These are phyloP conservation scores for Groenewaldozyma auringiensis DNA, from an alignment of 1,139 yeast genomes.

Conservation along the genomic window DNA sequence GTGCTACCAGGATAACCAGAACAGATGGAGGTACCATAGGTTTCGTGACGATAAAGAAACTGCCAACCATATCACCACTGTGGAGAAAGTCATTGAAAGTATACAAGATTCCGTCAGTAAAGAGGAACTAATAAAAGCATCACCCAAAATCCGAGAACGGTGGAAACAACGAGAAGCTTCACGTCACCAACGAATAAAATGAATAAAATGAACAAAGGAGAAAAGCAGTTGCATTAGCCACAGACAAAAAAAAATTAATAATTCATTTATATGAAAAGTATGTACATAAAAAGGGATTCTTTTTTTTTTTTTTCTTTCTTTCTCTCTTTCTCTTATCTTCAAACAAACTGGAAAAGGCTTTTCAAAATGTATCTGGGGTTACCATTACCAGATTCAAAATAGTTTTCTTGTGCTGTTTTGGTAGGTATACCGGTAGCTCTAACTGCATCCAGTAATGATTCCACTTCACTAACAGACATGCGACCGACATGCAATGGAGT, in stretches of 20 bases:
- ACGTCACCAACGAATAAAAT: neutral
- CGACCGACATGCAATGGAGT: conserved; percentile 42
- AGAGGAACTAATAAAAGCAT: conserved; percentile 55
- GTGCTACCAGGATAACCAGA: conserved; percentile 54
- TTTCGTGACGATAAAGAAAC: conserved; percentile 88
- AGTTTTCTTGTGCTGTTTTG: conserved; percentile 28
- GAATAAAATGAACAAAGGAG: neutral
- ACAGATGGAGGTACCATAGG: conserved; percentile 76
- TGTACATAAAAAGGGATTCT: neutral
- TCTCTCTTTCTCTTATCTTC: neutral
- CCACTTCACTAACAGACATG: conserved; percentile 49
- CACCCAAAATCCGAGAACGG: conserved; percentile 37
- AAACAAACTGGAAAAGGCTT: conserved; percentile 6
- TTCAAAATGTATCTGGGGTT: conserved; percentile 59
- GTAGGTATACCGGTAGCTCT: neutral
- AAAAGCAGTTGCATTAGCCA: too few relatives aligned
- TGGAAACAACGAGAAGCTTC: conserved; percentile 42
- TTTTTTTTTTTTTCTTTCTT: neutral
- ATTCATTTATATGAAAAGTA: too few relatives aligned
- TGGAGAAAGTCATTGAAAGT: conserved; percentile 71
- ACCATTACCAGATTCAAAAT: conserved; percentile 67
- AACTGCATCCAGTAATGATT: conserved; percentile 37
- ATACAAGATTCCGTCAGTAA: conserved; percentile 80
- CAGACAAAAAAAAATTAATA: conserved; percentile 1
- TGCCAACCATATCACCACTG: conserved; percentile 78